A percentile compares a stretch with the other conserved stretches of the same genome.
Conservation (phyloP, 2,329 filamentous ascomycete genomes). For the Xylaria sp. region DNA sequence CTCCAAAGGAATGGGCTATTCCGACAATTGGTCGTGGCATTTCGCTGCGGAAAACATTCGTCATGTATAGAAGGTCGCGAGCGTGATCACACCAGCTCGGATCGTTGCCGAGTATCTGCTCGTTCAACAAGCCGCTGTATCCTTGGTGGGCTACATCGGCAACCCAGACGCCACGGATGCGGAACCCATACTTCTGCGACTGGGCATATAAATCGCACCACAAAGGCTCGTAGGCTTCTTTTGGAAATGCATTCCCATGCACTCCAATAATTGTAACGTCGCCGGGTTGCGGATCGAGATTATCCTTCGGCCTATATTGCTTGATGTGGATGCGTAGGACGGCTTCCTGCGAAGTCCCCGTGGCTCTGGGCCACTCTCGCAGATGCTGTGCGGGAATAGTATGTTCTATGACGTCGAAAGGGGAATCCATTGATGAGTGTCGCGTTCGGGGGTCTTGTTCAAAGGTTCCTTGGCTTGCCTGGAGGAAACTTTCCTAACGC, state of each 20-base stretch:
- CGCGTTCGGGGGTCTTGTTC: too few relatives aligned
- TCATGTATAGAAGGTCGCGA: conserved; percentile 81
- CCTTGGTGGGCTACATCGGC: conserved; percentile 87
- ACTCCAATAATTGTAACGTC: conserved; percentile 85
- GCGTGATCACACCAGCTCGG: conserved; percentile 86
- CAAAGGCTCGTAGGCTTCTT: conserved; percentile 92
- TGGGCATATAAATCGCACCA: conserved; percentile 78
- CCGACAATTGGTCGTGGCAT: conserved; percentile 85
- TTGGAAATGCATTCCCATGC: conserved; percentile 92
- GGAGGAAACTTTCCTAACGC: too few relatives aligned
- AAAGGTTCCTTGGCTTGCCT: too few relatives aligned
- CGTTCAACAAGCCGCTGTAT: conserved; percentile 77
- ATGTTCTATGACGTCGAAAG: conserved; percentile 75
- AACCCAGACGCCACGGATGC: conserved; percentile 85
- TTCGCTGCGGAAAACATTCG: conserved; percentile 79
- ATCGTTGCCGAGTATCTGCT: conserved; percentile 78
- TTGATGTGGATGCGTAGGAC: conserved; percentile 77
- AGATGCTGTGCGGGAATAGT: conserved; percentile 76
- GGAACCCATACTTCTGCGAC: conserved; percentile 61
- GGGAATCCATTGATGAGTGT: conserved; percentile 41
- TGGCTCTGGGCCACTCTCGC: conserved; percentile 78
- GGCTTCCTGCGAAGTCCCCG: conserved; percentile 74
- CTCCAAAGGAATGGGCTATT: conserved; percentile 90
- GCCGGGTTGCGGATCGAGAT: conserved; percentile 69
- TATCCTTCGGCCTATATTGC: conserved; percentile 82